Conservation (phyloP, 805 yeast genomes). For the Vanderwaltozyma tropicalis region DNA sequence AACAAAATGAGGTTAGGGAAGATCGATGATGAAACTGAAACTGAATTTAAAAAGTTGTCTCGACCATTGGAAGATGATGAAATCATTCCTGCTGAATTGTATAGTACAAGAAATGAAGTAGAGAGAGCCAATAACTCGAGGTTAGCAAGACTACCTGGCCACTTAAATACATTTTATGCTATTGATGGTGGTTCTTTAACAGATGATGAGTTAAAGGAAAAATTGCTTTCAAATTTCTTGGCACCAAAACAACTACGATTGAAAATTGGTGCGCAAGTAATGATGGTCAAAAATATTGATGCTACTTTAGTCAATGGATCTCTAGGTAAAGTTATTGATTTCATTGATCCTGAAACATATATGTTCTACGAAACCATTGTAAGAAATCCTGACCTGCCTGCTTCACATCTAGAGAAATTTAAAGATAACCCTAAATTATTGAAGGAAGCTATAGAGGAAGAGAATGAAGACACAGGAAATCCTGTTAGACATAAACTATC, state of each 20-base stretch:
- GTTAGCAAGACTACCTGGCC: slow-evolving; percentile 38
- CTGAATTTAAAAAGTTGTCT: slow-evolving; percentile 41
- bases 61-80: slow-evolving; percentile 48
- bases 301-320: slow-evolving; percentile 69
- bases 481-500: slow-evolving; percentile 15
- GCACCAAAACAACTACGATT: slow-evolving; percentile 49
- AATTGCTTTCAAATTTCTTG: slow-evolving; percentile 44
- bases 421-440: slow-evolving; percentile 10
- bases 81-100: slow-evolving; percentile 65
- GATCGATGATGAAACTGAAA: slow-evolving; percentile 38
- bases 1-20: slow-evolving; percentile 62
- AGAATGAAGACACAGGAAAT: slow-evolving; percentile 12
- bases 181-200: slow-evolving; percentile 42
- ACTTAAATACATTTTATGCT: slow-evolving; percentile 36
- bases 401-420: slow-evolving; percentile 13
- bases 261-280: slow-evolving; percentile 70
- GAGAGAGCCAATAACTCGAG: slow-evolving; percentile 50
- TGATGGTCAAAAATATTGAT: slow-evolving; percentile 71
- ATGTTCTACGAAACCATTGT: slow-evolving; percentile 27
- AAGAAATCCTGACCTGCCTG: slow-evolving; percentile 9
- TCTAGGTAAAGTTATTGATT: slow-evolving; percentile 56
- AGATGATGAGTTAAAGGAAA: slow-evolving; percentile 35
- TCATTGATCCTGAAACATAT: slow-evolving; percentile 43
- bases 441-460: slow-evolving; percentile 13
- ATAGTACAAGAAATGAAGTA: slow-evolving; percentile 62